These are phyloP conservation scores for Termitomyces sp. DNA, from an alignment of 768 basidiomycete species.

Conservation along the genomic window DNA sequence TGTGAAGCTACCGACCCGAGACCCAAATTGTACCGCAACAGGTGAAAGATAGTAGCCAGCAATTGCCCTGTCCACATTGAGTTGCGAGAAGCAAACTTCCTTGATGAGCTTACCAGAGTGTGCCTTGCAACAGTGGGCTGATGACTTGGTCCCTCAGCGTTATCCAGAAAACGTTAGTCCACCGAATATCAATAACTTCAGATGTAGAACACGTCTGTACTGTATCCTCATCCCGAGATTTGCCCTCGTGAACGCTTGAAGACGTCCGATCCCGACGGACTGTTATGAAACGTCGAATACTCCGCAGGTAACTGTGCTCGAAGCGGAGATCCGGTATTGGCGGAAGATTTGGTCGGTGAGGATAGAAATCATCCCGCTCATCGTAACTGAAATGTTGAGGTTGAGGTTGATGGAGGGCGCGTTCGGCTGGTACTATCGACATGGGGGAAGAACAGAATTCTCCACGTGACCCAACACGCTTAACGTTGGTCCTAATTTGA, in stretches of 20 bases:
- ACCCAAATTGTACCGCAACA: conserved; percentile 29
- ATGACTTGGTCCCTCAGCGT: conserved; percentile 66
- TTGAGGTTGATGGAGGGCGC: conserved; percentile 19
- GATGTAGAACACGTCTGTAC: conserved; percentile 9
- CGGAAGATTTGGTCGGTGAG: conserved; percentile 37
- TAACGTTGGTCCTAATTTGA: too few relatives aligned
- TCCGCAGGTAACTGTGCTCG: conserved; percentile 65
- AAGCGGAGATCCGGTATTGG: conserved; percentile 72
- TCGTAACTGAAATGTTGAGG: conserved; percentile 13
- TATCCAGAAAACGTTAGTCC: conserved; percentile 56
- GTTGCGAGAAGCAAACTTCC: background rate
- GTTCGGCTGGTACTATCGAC: conserved; percentile 5
- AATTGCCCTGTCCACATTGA: conserved; percentile 31
- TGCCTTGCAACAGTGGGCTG: conserved; percentile 62
- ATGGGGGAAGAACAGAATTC: conserved; percentile 4
- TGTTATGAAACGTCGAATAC: conserved; percentile 48
- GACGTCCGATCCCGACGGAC: conserved; percentile 19
- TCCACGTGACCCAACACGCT: conserved; percentile 6
- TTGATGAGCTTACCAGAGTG: conserved; percentile 47
- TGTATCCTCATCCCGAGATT: background rate
- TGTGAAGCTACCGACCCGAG: conserved; percentile 25
- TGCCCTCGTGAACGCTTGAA: conserved; percentile 12
- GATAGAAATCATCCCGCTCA: conserved; percentile 10
- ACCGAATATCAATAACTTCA: conserved; percentile 42
- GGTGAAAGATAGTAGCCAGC: conserved; percentile 41